Evolutionary conservation across 306 rosid genomes (phyloP), one percentile per base, ranked within the genome.

Genomic region (Quercus cerris): DNA sequence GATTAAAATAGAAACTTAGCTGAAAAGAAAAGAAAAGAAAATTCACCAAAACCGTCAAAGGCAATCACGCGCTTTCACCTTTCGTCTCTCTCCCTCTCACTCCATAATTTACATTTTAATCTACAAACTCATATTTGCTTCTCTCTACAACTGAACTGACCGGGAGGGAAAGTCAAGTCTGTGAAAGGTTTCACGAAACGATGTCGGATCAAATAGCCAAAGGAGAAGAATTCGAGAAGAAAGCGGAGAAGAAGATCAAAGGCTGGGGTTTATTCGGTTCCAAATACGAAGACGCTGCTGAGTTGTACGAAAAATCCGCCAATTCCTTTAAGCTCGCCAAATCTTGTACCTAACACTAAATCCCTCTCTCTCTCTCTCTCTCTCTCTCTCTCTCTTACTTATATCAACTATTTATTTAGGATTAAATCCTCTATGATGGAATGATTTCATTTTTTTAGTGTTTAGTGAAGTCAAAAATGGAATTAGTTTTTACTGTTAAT

Each of bases 321-420:
- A 88, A 62, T 83, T 85, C 91, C 58, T 88, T 83, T 75, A 88
- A 85, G 64, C 89, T 88, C 57, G 91, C 70, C 1, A 88, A 88
- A 85, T 88, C 91, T 73, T 88, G 91, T 85, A 38, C 54, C 69
- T 54, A 57, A 46, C 52, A 25, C 27, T 20, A n/a, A 58, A 58
- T 58, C 64, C 41, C 41, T 33, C 41, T 6, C 41, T 5, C 44
- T 35, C 33, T 30, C 33, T 30, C 23, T 22, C 23, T 11, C 41
- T 6, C 41, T 5, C 41, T 33, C 41, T 6, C 41, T 5, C 23
- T 22, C 23, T 11, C 17, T 59, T 11, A 23, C 31, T 13, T 12
- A 59, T 25, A 59, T 49, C 17, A 49, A 49, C 17, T 49, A 49
- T 49, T 49, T 49, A 49, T 49, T 49, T 10, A 41, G 12, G 12